Percentiles rank a stretch among this genome's conserved stretches.
phyloP scores from a whole-genome alignment of 164 flowering plant species.

The Litsea cubeba region DNA sequence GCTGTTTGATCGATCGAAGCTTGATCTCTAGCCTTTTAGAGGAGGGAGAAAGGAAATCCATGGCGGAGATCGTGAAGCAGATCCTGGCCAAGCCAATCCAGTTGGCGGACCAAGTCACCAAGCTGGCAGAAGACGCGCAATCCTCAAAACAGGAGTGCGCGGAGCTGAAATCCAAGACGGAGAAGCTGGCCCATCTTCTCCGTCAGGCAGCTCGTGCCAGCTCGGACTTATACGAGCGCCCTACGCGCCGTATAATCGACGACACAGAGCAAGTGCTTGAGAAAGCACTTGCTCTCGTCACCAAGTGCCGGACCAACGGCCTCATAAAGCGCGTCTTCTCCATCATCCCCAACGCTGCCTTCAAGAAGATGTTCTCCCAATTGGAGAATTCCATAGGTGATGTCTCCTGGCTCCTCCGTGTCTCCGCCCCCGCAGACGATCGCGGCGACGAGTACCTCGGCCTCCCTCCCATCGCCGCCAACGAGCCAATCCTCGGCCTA shows the following conservation, averaged over 20 bases:
- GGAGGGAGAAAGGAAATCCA: too few species aligned
- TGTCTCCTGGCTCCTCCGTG: constrained; percentile 81
- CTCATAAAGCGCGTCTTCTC: constrained; percentile 67
- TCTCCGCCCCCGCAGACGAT: constrained; percentile 54
- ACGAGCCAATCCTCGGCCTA: constrained; percentile 81
- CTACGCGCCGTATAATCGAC: constrained; percentile 76
- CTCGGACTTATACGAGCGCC: constrained; percentile 76
- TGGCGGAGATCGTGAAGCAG: constrained; percentile 59
- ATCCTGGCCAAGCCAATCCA: constrained; percentile 64
- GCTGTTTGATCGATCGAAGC: too few species aligned
- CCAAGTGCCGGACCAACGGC: constrained; percentile 56
- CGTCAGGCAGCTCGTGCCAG: constrained; percentile 77
- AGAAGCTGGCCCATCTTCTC: constrained; percentile 59
- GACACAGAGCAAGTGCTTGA: constrained; percentile 81
- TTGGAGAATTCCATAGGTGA: constrained; percentile 85
- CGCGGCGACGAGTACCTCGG: constrained; percentile 67
- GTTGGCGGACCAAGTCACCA: constrained; percentile 64
- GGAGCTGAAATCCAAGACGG: constrained; percentile 67
- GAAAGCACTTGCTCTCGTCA: constrained; percentile 55
- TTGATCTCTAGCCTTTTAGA: too few species aligned
- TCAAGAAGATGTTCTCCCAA: constrained; percentile 52
- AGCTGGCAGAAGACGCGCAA: constrained; percentile 48
- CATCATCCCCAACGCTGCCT: constrained; percentile 70
- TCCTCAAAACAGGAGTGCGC: constrained; percentile 54
- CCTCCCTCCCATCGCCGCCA: constrained; percentile 86